These are phyloP conservation scores for Haberlea rhodopensis DNA, from an alignment of 257 asterid genomes.

Conservation along the genomic window DNA sequence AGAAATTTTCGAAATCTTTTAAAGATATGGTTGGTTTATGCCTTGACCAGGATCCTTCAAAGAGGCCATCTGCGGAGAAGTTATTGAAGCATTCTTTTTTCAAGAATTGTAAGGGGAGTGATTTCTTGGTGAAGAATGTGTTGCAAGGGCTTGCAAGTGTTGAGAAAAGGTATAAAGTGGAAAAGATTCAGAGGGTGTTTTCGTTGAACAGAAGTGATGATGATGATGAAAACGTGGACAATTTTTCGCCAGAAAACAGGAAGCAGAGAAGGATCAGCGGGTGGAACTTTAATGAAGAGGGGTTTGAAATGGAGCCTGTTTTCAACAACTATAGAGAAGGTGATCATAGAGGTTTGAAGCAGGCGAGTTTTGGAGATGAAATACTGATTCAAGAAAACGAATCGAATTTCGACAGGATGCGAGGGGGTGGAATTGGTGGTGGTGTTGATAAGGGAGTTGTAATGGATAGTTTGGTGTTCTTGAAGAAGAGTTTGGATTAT, in stretches of 20 bases:
- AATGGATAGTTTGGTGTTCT: constrained; percentile 36
- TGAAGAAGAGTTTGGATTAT: constrained; percentile 60
- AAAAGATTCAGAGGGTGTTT: constrained; percentile 17
- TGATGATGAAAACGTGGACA: constrained; percentile 36
- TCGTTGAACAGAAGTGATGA: constrained; percentile 18
- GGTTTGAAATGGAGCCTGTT: constrained; percentile 69
- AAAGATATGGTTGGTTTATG: constrained; percentile 77
- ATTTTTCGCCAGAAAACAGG: constrained; percentile 20
- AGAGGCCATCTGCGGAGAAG: constrained; percentile 72
- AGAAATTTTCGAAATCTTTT: constrained; percentile 63
- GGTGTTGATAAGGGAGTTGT: constrained; percentile 31
- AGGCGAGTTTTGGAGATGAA: constrained; percentile 41
- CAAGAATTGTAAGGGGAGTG: constrained; percentile 60
- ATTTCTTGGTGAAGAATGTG: constrained; percentile 59
- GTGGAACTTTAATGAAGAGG: constrained; percentile 77
- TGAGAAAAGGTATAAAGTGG: constrained; percentile 47
- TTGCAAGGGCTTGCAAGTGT: constrained; percentile 64
- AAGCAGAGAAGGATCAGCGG: constrained; percentile 81
- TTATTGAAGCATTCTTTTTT: constrained; percentile 67
- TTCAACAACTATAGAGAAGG: constrained; percentile 39
- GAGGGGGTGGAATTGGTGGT: neutral
- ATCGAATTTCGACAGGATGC: neutral
- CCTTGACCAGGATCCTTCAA: constrained; percentile 80
- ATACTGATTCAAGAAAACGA: constrained; percentile 31
- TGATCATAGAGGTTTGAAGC: constrained; percentile 13